phyloP scores from a whole-genome alignment of 2,329 filamentous ascomycete genomes.

The Macrophomina pseudophaseolina region DNA sequence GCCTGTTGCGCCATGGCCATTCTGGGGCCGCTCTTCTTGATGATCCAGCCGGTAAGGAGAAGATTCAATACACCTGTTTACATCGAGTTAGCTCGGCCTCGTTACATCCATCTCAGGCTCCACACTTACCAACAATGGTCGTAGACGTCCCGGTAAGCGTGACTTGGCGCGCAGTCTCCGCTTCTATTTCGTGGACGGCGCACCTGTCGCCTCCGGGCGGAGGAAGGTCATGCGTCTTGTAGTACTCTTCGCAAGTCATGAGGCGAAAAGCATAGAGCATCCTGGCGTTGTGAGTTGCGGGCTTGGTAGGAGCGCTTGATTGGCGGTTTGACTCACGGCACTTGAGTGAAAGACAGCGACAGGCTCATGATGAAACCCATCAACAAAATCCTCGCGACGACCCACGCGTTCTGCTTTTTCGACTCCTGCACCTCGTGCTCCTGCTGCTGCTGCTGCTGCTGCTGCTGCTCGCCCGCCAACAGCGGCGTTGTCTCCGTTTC shows the following conservation, averaged over 20 bases:
- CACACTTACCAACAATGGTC: conserved; percentile 62
- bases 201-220: conserved; percentile 60
- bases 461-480: conserved; percentile 21
- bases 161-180: conserved; percentile 66
- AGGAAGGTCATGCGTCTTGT: conserved; percentile 61
- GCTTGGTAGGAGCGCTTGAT: not conserved
- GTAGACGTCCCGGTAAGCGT: conserved; percentile 71
- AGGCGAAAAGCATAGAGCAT: conserved; percentile 70
- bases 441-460: not conserved
- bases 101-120: no score
- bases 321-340: conserved; percentile 38
- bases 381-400: conserved; percentile 56
- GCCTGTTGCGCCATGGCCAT: conserved; percentile 67
- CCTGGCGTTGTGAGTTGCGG: conserved; percentile 14
- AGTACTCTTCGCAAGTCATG: conserved; percentile 75
- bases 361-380: conserved; percentile 65
- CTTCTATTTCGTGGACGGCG: conserved; percentile 65
- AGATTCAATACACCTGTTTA: conserved; percentile 61
- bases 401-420: conserved; percentile 33
- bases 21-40: conserved; percentile 70
- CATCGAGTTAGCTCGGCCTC: not conserved
- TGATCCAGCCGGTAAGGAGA: conserved; percentile 69
- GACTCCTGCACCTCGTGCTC: no score
- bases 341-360: conserved; percentile 57
- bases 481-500: conserved; percentile 29